Evolutionary conservation across 2,329 filamentous ascomycete species (phyloP).

Genomic region (Pseudogymnoascus verrucosus): DNA sequence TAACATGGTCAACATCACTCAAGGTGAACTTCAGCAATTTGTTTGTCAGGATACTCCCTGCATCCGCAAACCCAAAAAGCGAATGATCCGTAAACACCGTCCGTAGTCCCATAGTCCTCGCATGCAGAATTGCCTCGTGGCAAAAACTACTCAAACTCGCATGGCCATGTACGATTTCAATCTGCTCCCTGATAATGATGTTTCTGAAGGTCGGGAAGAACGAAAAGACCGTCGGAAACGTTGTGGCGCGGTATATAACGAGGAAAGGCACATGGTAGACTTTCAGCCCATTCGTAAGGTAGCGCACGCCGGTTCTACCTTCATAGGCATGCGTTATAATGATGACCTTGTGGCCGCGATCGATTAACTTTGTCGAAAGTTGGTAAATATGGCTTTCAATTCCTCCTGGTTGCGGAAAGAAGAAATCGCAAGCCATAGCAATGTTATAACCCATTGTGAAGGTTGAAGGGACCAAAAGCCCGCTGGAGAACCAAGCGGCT

Average conservation of each 20-base stretch:
- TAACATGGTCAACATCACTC: slow-evolving; percentile 96
- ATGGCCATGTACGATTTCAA: slow-evolving; percentile 98
- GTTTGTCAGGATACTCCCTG: slow-evolving; percentile 90
- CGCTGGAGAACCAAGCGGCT: slow-evolving; percentile 3
- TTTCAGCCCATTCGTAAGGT: slow-evolving; percentile 94
- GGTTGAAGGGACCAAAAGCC: not conserved
- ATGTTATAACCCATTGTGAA: slow-evolving; percentile 48
- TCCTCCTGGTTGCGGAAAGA: slow-evolving; percentile 94
- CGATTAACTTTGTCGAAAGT: slow-evolving; percentile 88
- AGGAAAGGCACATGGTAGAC: slow-evolving; percentile 97
- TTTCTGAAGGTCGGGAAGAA: slow-evolving; percentile 98
- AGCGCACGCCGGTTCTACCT: slow-evolving; percentile 83
- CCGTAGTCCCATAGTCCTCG: slow-evolving; percentile 87
- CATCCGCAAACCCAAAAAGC: slow-evolving; percentile 93
- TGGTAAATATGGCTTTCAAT: slow-evolving; percentile 99
- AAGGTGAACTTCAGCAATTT: slow-evolving; percentile 93
- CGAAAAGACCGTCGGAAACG: slow-evolving; percentile 94
- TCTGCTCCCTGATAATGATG: slow-evolving; percentile 86
- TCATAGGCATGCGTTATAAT: slow-evolving; percentile 95
- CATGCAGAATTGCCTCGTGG: slow-evolving; percentile 90
- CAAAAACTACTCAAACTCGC: slow-evolving; percentile 87
- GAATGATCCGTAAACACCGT: slow-evolving; percentile 98
- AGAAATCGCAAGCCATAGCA: slow-evolving; percentile 97
- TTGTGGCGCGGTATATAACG: slow-evolving; percentile 87
- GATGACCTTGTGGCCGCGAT: slow-evolving; percentile 95